Evolutionary conservation across 257 asterid species (phyloP), one percentile per base, ranked within the genome.

Genomic region (Verbascum thapsus): DNA sequence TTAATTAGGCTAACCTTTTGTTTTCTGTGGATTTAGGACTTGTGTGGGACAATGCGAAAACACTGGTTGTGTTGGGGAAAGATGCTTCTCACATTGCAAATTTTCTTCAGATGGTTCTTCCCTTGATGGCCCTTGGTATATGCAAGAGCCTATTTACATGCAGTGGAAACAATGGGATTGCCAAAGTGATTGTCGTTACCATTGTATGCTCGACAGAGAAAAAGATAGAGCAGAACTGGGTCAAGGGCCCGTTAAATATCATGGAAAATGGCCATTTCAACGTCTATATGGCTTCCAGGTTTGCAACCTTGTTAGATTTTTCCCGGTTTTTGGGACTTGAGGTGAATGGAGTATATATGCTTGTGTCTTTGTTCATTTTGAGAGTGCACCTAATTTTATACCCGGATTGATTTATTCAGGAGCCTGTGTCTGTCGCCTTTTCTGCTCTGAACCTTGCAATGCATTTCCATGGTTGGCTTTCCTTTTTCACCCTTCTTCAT

Each of bases 391-490:
- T 75, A 57, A 73, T 50, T 13, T 37, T 13, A 12, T 65, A 12
- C 7, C 53, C 44, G 61, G 60, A 57, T n/a, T n/a, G n/a, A n/a
- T 60, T 69, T 63, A 34, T 59, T 32, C 86, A 88, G 96, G 91
- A 88, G 74, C 87, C 91, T 11, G 72, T 65, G 68, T 83, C 89
- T 52, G 86, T 78, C 58, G 86, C 75, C 55, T 74, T 88, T 70
- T 88, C 96, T 45, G 82, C 70, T 38, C 86, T 88, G 58, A 88
- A 88, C 76, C 81, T 88, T 51, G 75, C 74, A 37, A 69, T 79
- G 87, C 89, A 88, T 76, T 78, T 83, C 71, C 84, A 80, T 71
- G 89, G 96, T 63, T 88, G 85, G 89, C 75, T 81, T 56, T 81
- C 87, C 38, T 80, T 78, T 62, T 72, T 68, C 79, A 68, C 58